A percentile compares a stretch with the other conserved stretches of the same genome.
Evolutionary conservation across 2,329 filamentous ascomycete species (phyloP).

Genomic region (Dichotomopilus funicola): DNA sequence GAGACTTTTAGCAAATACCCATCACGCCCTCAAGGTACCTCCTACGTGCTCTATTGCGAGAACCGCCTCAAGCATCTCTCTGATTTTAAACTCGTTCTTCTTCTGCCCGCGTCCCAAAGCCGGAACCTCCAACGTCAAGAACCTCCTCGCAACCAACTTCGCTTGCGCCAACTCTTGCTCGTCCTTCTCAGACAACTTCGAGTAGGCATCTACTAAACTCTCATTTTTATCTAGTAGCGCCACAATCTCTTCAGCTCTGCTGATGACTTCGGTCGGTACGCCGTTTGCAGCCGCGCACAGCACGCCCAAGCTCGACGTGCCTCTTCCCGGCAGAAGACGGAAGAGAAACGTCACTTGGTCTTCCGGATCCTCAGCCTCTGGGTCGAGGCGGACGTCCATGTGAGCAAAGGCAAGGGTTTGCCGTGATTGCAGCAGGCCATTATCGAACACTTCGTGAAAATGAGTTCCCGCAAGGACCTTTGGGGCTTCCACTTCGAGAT

Average conservation of each 20-base stretch:
- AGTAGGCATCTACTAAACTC: slow-evolving; percentile 68
- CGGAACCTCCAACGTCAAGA: slow-evolving; percentile 39
- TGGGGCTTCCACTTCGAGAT: slow-evolving; percentile 40
- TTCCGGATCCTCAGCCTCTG: slow-evolving; percentile 42
- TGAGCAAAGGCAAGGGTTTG: slow-evolving; percentile 54
- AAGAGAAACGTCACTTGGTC: slow-evolving; percentile 71
- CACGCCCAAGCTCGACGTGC: slow-evolving; percentile 75
- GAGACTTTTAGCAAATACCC: too few species aligned
- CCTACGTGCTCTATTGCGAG: background rate
- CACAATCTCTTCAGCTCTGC: slow-evolving; percentile 69
- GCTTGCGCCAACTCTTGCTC: slow-evolving; percentile 61
- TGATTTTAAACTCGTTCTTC: background rate
- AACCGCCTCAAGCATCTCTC: slow-evolving; percentile 12
- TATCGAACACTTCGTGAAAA: slow-evolving; percentile 67
- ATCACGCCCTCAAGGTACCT: background rate
- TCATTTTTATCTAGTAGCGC: slow-evolving; percentile 63
- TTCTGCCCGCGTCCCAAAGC: slow-evolving; percentile 1
- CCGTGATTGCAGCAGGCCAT: slow-evolving; percentile 46
- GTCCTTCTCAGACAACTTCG: slow-evolving; percentile 58
- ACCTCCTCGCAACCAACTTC: slow-evolving; percentile 51
- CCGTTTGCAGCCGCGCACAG: slow-evolving; percentile 84
- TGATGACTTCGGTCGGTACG: slow-evolving; percentile 63
- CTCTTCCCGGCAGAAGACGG: slow-evolving; percentile 59
- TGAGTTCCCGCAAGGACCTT: slow-evolving; percentile 58
- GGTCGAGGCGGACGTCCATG: slow-evolving; percentile 63